phyloP scores from a whole-genome alignment of 78 protist genomes.

The Diacronema lutheri region DNA sequence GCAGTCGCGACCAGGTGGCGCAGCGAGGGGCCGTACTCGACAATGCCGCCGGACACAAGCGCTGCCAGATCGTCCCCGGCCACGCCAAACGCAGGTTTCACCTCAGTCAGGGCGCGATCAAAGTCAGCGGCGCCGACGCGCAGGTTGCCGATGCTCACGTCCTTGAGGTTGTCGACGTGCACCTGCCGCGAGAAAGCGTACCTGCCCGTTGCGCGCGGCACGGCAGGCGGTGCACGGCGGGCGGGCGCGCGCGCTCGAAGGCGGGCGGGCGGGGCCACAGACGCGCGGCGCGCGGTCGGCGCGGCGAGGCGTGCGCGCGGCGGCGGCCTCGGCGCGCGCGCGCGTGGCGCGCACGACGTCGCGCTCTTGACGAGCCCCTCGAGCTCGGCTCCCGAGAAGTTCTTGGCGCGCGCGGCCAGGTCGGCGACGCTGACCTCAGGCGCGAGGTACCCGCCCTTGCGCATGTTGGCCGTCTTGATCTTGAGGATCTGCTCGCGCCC shows the following conservation, averaged over 20 bases:
- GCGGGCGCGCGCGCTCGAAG: no score
- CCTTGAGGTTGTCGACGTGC: neutral
- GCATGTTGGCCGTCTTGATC: slow-evolving; percentile 84
- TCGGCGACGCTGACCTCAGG: slow-evolving; percentile 73
- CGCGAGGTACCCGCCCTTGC: slow-evolving; percentile 37
- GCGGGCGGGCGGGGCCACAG: no score
- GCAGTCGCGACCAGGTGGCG: neutral
- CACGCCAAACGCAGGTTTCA: slow-evolving; percentile 90
- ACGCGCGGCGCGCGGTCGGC: no score
- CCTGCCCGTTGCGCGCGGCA: no score
- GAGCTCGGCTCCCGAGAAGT: slow-evolving; percentile 94
- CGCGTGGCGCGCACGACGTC: no score
- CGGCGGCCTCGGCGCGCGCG: no score
- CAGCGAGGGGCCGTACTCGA: neutral
- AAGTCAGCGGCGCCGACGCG: slow-evolving; percentile 66
- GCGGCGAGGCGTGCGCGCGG: no score
- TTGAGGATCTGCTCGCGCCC: slow-evolving; percentile 92
- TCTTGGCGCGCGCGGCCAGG: slow-evolving; percentile 86
- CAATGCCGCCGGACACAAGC: neutral
- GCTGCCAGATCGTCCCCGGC: slow-evolving; percentile 51
- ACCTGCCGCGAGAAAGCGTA: slow-evolving; percentile 11
- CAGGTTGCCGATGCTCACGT: neutral
- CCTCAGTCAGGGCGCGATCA: slow-evolving; percentile 78
- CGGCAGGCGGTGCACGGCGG: no score
- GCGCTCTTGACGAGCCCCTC: slow-evolving; percentile 90